Evolutionary conservation across 306 rosid species (phyloP).

Genomic region (Cucurbita argyrosperma): DNA sequence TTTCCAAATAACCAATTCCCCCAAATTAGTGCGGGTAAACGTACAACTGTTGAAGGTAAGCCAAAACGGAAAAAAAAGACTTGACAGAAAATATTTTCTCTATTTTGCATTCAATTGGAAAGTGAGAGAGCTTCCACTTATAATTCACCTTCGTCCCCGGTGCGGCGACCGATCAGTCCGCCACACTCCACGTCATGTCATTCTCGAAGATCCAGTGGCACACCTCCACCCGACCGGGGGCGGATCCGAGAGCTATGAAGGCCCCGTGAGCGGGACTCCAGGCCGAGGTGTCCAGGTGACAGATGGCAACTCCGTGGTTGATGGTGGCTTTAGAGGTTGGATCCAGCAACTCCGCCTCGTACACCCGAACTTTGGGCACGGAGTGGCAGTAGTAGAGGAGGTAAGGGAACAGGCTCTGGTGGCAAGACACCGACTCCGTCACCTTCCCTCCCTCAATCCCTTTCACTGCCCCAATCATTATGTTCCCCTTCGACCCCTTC

Average conservation of each 20-base stretch:
- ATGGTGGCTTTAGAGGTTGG: constrained; percentile 39
- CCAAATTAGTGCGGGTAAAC: too few relatives aligned
- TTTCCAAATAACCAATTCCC: neutral
- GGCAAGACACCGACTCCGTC: constrained; percentile 87
- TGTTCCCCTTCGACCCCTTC: constrained; percentile 44
- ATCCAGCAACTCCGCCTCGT: constrained; percentile 71
- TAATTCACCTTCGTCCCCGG: constrained; percentile 6
- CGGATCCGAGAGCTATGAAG: constrained; percentile 58
- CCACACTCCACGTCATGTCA: constrained; percentile 75
- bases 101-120: neutral
- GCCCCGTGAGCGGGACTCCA: constrained; percentile 93
- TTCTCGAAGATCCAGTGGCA: constrained; percentile 97
- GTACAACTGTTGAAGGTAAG: neutral
- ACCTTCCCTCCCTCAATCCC: constrained; percentile 70
- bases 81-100: neutral
- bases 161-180: constrained; percentile 28
- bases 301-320: constrained; percentile 74
- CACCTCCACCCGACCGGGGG: constrained; percentile 82
- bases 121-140: neutral
- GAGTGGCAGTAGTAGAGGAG: constrained; percentile 88
- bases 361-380: constrained; percentile 86
- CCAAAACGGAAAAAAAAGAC: neutral
- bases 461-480: constrained; percentile 43
- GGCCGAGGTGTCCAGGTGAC: constrained; percentile 76
- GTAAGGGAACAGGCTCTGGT: constrained; percentile 84